Evolutionary conservation across 2,329 filamentous ascomycete genomes (phyloP).

Genomic region (Trichoderma hamatum): DNA sequence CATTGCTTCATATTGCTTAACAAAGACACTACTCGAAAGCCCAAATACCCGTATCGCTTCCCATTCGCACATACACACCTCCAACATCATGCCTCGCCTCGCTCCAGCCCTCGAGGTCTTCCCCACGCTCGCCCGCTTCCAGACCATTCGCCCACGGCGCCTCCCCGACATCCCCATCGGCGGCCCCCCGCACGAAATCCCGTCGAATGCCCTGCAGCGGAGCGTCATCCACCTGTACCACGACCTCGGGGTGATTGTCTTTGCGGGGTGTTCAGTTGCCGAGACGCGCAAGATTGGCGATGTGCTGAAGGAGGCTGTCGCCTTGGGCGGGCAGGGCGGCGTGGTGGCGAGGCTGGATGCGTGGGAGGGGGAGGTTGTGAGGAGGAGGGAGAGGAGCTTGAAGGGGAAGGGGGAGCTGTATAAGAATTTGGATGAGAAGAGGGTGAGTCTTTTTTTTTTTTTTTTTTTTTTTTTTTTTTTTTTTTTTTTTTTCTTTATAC

Average conservation of each 20-base stretch:
- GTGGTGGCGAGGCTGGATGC: conserved; percentile 24
- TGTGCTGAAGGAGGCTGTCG: conserved; percentile 30
- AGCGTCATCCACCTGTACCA: conserved; percentile 35
- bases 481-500: background rate
- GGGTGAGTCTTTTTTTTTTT: conserved; percentile 21
- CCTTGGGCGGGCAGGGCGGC: conserved; percentile 29
- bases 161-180: conserved; percentile 27
- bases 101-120: conserved; percentile 32
- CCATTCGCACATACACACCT: background rate
- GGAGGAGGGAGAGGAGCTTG: conserved; percentile 12
- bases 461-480: background rate
- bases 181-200: background rate
- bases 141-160: conserved; percentile 30
- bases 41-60: background rate
- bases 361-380: conserved; percentile 12
- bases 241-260: conserved; percentile 40
- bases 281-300: conserved; percentile 34
- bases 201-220: background rate
- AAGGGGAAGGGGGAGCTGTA: conserved; percentile 17
- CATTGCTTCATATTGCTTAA: background rate
- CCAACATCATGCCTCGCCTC: conserved; percentile 16
- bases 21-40: no score
- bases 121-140: conserved; percentile 33
- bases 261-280: conserved; percentile 32
- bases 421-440: conserved; percentile 18